Conservation (phyloP, 345 rosid species). For the Fremontodendron californicum region DNA sequence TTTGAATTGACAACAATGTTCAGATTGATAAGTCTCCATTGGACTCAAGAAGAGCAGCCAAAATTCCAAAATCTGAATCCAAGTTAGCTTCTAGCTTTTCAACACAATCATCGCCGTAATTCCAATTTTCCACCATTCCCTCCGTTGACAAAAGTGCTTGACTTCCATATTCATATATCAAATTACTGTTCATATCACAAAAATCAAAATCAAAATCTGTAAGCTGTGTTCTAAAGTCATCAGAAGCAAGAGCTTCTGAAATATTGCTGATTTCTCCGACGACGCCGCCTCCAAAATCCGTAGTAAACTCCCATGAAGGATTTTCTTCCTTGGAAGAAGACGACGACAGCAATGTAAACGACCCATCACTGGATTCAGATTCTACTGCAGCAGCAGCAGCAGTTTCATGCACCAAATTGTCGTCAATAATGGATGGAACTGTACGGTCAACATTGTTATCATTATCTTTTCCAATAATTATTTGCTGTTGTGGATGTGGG, state of each 20-base stretch:
- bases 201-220: not conserved
- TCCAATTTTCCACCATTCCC: not conserved
- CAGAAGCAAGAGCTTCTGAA: slow-evolving; percentile 5
- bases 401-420: not conserved
- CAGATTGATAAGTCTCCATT: not conserved
- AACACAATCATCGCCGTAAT: not conserved
- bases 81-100: not conserved
- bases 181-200: not conserved
- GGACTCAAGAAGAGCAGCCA: slow-evolving; percentile 6
- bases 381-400: not conserved
- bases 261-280: not conserved
- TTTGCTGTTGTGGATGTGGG: no score
- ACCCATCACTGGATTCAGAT: slow-evolving; percentile 3
- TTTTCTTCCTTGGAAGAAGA: not conserved
- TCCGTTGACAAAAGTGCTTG: not conserved
- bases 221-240: not conserved
- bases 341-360: not conserved
- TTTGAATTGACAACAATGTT: not conserved
- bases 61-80: slow-evolving; percentile 22
- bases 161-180: not conserved
- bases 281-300: not conserved
- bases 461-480: no score
- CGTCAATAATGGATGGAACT: not conserved
- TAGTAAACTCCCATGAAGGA: not conserved
- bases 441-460: not conserved